These are phyloP conservation scores for Kuraishia capsulata DNA, from an alignment of 805 yeast genomes.

Conservation along the genomic window DNA sequence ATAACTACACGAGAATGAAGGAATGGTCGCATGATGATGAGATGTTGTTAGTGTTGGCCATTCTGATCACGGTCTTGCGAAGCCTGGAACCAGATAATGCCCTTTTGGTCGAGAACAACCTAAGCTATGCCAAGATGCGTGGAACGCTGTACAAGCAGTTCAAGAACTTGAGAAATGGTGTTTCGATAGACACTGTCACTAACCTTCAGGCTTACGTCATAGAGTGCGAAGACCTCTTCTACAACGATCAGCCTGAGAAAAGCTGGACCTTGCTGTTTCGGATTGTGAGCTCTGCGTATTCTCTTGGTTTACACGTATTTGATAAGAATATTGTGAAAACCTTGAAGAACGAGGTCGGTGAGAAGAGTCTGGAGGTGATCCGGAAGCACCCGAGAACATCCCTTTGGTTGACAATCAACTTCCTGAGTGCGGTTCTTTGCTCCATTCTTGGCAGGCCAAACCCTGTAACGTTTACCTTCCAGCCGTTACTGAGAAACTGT, in stretches of 20 bases:
- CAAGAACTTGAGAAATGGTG: constrained; percentile 34
- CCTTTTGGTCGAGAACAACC: constrained; percentile 11
- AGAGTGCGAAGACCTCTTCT: constrained; percentile 41
- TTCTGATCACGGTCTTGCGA: constrained; percentile 30
- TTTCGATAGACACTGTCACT: constrained; percentile 35
- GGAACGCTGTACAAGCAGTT: constrained; percentile 28
- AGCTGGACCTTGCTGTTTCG: constrained; percentile 44
- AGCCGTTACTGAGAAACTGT: constrained; percentile 21
- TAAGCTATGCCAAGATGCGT: constrained; percentile 14
- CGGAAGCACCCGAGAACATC: constrained; percentile 29
- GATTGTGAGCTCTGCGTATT: constrained; percentile 38
- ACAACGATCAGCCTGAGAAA: constrained; percentile 39
- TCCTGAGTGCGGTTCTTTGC: constrained; percentile 38
- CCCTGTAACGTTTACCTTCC: constrained; percentile 35
- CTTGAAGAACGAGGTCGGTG: constrained; percentile 17
- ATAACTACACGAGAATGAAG: constrained; percentile 19
- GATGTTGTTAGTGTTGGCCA: constrained; percentile 33
- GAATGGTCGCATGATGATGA: constrained; percentile 43
- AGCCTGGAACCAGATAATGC: constrained; percentile 19
- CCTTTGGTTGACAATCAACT: constrained; percentile 41
- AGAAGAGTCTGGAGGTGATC: constrained; percentile 17
- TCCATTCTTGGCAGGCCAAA: constrained; percentile 46
- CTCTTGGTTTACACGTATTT: constrained; percentile 42
- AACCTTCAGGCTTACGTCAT: constrained; percentile 40
- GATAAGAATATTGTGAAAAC: constrained; percentile 21